Base-by-base conservation (phyloP, 306 rosid species). In the Betula pendula region DNA sequence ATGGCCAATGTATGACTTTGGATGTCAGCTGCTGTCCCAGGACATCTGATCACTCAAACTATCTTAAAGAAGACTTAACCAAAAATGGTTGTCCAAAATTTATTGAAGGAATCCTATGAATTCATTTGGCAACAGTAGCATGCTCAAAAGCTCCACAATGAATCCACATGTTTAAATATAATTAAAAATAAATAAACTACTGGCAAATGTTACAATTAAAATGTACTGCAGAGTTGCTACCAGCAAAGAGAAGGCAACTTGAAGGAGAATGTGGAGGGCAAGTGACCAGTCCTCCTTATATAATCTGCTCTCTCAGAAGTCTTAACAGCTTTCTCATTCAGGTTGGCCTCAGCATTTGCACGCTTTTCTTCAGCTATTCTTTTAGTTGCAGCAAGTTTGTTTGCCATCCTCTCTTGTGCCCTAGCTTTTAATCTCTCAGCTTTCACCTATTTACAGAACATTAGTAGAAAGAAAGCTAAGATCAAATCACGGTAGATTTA, bases 361-460 rank as follows among this genome's bases (percentile, higher is more conserved):
- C 96, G 69, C 76, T 84, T 96, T 78, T 96, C 98, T 81, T 96
- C 99, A 2, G 94, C 94, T 59, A 82, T 89, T 72, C 99, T 91
- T 78, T 80, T 86, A 0, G 98, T 87, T 19, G 93, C 71, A 10
- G 96, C 89, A 9, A 86, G 82, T 82, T 92, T 96, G 76, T 88
- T 90, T 63, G 90, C 79, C 49, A 91, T 59, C 86, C 51, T 88
- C 70, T 92, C 97, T 81, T 92, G 90, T 53, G 96, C 97, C 66
- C 89, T 53, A 24, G 92, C 89, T 79, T 96, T 96, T 87, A 87
- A 84, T 70, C 96, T 92, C 85, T 96, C 99, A 3, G 98, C 98
- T 71, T 86, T 92, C 75, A 88, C 95, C 98, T 96, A 68, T 12
- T 11, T 60, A 24, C 19, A 43, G 19, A 35, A 49, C 47, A 33